These are phyloP conservation scores for Macrophomina pseudophaseolina DNA, from an alignment of 2,329 filamentous ascomycete genomes.

Conservation along the genomic window DNA sequence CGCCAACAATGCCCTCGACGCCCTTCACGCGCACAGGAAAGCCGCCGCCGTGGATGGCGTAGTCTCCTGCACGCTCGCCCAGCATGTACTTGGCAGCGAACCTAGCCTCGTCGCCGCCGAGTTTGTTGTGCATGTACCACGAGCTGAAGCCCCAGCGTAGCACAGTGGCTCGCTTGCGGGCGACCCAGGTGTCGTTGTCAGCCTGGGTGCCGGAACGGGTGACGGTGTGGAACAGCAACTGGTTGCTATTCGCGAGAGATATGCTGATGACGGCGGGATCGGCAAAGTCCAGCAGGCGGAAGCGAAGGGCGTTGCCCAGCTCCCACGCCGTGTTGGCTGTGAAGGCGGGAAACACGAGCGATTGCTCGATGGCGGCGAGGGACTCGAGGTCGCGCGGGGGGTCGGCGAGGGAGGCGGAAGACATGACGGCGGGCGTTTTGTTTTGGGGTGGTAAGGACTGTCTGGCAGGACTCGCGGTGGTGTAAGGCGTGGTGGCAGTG, in stretches of 20 bases:
- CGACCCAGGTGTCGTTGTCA: constrained; percentile 69
- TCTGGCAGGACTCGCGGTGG: neutral
- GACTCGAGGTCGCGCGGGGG: constrained; percentile 44
- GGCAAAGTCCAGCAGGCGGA: constrained; percentile 60
- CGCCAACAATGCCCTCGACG: constrained; percentile 76
- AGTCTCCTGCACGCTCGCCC: constrained; percentile 60
- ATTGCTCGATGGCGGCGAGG: constrained; percentile 49
- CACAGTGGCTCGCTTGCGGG: constrained; percentile 73
- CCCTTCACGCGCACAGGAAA: constrained; percentile 74
- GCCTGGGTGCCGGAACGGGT: constrained; percentile 70
- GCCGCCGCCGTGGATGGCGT: constrained; percentile 79
- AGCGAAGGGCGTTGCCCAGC: constrained; percentile 68
- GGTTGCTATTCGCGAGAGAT: constrained; percentile 60
- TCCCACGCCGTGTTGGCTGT: constrained; percentile 68
- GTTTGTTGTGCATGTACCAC: constrained; percentile 74
- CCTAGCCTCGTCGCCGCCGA: constrained; percentile 64
- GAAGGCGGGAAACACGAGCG: constrained; percentile 60
- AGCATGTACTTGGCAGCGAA: constrained; percentile 72
- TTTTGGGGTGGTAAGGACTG: neutral
- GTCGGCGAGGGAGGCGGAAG: constrained; percentile 34
- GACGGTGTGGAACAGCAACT: constrained; percentile 72
- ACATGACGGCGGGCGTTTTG: constrained; percentile 1
- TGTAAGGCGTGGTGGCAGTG: neutral
- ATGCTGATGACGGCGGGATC: constrained; percentile 68
- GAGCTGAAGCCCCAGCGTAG: constrained; percentile 72